Conservation (phyloP, 1,284 basidiomycete species). For the Ganoderma lingzhi region DNA sequence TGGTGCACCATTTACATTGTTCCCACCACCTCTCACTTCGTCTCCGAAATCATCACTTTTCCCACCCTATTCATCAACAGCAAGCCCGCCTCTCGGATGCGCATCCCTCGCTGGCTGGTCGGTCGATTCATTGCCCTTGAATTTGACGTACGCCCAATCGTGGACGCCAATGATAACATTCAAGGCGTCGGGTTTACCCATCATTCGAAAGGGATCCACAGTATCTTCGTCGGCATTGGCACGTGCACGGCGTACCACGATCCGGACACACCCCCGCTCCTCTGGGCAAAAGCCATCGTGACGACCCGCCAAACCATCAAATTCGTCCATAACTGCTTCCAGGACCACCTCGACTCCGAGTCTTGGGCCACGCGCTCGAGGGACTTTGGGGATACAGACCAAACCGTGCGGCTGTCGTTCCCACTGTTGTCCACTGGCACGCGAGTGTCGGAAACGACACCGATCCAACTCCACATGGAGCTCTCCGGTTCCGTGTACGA, state of each 20-base stretch:
- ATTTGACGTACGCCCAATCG: background rate
- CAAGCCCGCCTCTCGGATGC: background rate
- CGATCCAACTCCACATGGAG: background rate
- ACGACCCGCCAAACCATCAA: too few species aligned
- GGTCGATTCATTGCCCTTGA: background rate
- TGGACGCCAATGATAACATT: too few species aligned
- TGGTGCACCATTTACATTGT: conserved; percentile 15
- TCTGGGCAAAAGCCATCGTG: background rate
- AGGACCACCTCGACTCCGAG: conserved; percentile 9
- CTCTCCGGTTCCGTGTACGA: background rate
- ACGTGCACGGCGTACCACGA: background rate
- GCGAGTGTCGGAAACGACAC: background rate
- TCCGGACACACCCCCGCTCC: background rate
- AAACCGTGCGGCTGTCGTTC: background rate
- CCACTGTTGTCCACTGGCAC: background rate
- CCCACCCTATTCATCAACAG: background rate
- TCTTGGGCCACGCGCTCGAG: background rate
- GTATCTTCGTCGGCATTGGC: background rate
- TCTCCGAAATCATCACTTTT: too few species aligned
- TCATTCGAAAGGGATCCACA: background rate
- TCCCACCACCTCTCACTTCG: background rate
- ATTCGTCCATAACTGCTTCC: background rate
- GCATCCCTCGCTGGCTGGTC: conserved; percentile 6
- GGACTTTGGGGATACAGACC: background rate
- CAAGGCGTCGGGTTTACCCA: background rate